Percentiles rank a stretch among this genome's conserved stretches.
Evolutionary conservation across 148 eudicot genomes (phyloP).

Genomic region (Polygonum maritimum): DNA sequence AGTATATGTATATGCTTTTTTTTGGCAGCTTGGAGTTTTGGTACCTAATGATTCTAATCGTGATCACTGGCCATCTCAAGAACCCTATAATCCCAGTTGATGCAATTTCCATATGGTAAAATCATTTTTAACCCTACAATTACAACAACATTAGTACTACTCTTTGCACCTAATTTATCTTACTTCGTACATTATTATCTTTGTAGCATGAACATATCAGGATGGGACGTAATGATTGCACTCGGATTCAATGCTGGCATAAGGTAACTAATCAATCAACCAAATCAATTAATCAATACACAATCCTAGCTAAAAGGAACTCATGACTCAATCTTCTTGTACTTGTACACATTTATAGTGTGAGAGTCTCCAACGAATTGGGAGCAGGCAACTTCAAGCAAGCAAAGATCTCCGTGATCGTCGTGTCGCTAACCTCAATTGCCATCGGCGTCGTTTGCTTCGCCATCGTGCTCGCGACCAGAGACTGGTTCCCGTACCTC

Average conservation of each 20-base stretch:
- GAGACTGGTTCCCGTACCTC: conserved; percentile 22
- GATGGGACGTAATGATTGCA: conserved; percentile 29
- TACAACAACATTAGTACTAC: background rate
- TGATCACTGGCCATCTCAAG: conserved; percentile 27
- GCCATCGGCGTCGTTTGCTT: conserved; percentile 13
- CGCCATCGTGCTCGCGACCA: conserved; percentile 7
- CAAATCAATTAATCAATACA: background rate
- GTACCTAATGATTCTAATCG: conserved; percentile 31
- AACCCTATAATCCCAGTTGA: conserved; percentile 34
- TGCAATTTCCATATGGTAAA: conserved; percentile 38
- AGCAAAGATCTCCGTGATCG: conserved; percentile 34
- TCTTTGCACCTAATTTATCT: background rate
- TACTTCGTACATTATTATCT: no score
- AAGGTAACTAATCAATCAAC: conserved; percentile 16
- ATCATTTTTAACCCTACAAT: background rate
- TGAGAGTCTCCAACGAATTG: conserved; percentile 57
- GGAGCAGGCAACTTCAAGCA: conserved; percentile 52
- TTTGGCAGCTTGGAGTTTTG: conserved; percentile 37
- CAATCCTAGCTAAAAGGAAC: no score
- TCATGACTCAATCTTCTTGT: no score
- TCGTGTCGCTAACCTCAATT: conserved; percentile 17
- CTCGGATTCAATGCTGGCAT: conserved; percentile 32
- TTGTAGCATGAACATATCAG: conserved; percentile 28
- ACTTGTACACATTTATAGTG: conserved; percentile 15
- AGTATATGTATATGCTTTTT: background rate